Conservation (phyloP, 805 yeast genomes). For the Ogataea salicorniae region DNA sequence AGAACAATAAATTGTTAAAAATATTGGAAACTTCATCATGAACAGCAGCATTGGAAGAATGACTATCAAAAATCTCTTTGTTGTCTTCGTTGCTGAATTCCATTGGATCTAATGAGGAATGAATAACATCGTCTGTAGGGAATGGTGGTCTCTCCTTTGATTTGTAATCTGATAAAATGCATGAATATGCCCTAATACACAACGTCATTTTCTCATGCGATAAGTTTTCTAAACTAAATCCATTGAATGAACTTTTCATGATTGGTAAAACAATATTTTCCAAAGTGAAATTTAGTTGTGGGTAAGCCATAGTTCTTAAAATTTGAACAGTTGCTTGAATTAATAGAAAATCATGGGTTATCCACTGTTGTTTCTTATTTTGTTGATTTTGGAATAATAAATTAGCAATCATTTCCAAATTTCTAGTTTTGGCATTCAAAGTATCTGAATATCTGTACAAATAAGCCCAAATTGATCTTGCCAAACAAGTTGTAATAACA, state of each 20-base stretch:
- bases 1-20: constrained; percentile 48
- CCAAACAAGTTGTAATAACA: constrained; percentile 55
- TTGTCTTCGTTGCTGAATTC: constrained; percentile 28
- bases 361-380: constrained; percentile 70
- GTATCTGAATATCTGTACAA: constrained; percentile 84
- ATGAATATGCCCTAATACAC: constrained; percentile 64
- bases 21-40: constrained; percentile 70
- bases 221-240: constrained; percentile 51
- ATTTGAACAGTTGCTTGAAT: constrained; percentile 66
- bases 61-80: constrained; percentile 39
- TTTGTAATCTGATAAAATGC: constrained; percentile 61
- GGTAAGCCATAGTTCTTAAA: constrained; percentile 71
- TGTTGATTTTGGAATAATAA: constrained; percentile 44
- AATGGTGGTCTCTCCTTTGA: constrained; percentile 60
- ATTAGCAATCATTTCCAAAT: constrained; percentile 59
- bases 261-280: constrained; percentile 75
- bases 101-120: constrained; percentile 29
- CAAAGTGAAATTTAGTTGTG: constrained; percentile 71
- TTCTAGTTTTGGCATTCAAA: constrained; percentile 77
- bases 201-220: constrained; percentile 68
- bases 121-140: constrained; percentile 53
- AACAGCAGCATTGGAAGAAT: constrained; percentile 41
- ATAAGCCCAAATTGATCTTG: constrained; percentile 86
- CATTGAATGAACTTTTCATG: constrained; percentile 56
- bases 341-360: constrained; percentile 55